These are phyloP conservation scores for Aspergillus bertholletiae DNA, from an alignment of 495 filamentous ascomycete species.

Conservation along the genomic window DNA sequence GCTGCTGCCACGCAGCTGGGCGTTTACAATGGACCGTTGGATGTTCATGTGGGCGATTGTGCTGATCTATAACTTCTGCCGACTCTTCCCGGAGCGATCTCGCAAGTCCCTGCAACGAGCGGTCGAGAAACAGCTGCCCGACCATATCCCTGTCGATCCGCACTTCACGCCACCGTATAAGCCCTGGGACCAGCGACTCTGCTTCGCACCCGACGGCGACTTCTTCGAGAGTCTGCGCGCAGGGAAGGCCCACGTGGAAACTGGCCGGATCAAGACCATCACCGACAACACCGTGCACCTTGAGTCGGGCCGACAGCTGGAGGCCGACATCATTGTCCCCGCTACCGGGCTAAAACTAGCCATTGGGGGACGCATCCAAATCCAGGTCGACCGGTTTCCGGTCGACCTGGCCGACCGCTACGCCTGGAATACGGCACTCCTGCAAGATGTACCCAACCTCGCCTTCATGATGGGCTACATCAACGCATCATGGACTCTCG, in stretches of 20 bases:
- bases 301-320: background rate
- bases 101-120: conserved; percentile 28
- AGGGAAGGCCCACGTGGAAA: conserved; percentile 56
- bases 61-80: conserved; percentile 37
- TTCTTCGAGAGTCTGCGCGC: conserved; percentile 39
- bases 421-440: too few relatives aligned
- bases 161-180: conserved; percentile 65
- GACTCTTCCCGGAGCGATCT: conserved; percentile 43
- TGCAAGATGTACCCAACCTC: too few relatives aligned
- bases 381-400: background rate
- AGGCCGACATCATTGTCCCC: conserved; percentile 1
- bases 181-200: conserved; percentile 66
- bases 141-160: conserved; percentile 47
- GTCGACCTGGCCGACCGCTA: too few relatives aligned
- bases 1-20: conserved; percentile 18
- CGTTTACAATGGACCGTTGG: too few relatives aligned
- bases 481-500: too few relatives aligned
- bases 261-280: conserved; percentile 29
- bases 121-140: conserved; percentile 45
- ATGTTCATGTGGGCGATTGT: background rate
- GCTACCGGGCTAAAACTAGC: background rate
- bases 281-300: background rate
- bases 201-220: conserved; percentile 63
- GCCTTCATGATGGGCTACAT: too few relatives aligned
- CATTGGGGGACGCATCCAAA: background rate